A percentile compares a stretch with the other conserved stretches of the same genome.
phyloP scores from a whole-genome alignment of 163 green algal species.

The Chloromonas sp. region DNA sequence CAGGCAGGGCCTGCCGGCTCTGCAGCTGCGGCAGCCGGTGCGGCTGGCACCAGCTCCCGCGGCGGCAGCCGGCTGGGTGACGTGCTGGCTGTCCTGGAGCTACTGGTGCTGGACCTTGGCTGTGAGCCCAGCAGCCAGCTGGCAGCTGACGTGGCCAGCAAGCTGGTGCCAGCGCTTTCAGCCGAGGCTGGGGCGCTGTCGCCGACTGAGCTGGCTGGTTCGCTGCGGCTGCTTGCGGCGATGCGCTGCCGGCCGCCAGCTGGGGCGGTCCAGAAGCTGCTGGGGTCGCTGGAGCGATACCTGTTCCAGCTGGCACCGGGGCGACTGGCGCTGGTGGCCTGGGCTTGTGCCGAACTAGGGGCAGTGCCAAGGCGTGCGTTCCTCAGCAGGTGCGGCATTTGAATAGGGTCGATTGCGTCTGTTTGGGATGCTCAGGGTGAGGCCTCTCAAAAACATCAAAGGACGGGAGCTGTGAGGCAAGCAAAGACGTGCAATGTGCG shows the following conservation, averaged over 20 bases:
- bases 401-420: too few relatives aligned
- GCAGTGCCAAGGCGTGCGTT: not conserved
- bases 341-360: not conserved
- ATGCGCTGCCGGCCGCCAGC: not conserved
- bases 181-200: not conserved
- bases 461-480: too few relatives aligned
- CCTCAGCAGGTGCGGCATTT: not conserved
- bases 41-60: too few relatives aligned
- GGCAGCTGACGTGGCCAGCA: not conserved
- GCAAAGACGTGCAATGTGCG: too few relatives aligned
- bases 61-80: not conserved
- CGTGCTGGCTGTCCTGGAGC: not conserved
- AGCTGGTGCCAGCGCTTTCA: not conserved
- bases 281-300: not conserved
- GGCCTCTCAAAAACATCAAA: too few relatives aligned
- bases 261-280: not conserved
- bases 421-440: too few relatives aligned
- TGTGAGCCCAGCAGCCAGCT: not conserved
- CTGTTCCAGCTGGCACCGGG: not conserved
- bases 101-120: not conserved
- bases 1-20: too few relatives aligned
- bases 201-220: not conserved
- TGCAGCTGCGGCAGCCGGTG: too few relatives aligned
- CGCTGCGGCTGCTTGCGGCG: not conserved
- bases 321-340: not conserved